A percentile compares a stretch with the other conserved stretches of the same genome.
phyloP scores from a whole-genome alignment of 345 rosid genomes.

The Bruguiera sexangula region DNA sequence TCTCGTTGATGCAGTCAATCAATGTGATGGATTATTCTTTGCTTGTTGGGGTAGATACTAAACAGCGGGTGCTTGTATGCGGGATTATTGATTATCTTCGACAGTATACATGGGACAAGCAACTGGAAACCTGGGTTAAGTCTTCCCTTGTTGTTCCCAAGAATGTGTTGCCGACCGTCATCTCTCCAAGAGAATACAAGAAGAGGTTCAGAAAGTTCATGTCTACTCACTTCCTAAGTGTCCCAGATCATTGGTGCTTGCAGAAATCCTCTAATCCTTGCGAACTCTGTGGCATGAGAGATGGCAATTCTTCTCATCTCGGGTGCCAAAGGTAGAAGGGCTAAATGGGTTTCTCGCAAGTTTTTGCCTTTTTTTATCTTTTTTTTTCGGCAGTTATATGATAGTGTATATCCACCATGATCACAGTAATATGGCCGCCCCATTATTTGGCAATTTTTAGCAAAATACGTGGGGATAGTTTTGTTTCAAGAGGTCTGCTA shows the following conservation, averaged over 20 bases:
- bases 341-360: constrained; percentile 7
- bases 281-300: constrained; percentile 38
- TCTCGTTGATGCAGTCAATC: constrained; percentile 49
- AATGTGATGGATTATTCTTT: constrained; percentile 98
- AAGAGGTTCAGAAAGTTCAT: constrained; percentile 91
- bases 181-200: constrained; percentile 90
- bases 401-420: constrained; percentile 26
- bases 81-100: constrained; percentile 95
- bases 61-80: constrained; percentile 70
- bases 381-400: constrained; percentile 6
- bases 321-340: constrained; percentile 8
- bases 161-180: constrained; percentile 83
- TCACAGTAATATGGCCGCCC: constrained; percentile 37
- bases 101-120: constrained; percentile 98
- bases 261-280: constrained; percentile 33
- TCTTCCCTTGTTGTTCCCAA: constrained; percentile 51
- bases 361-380: constrained; percentile 4
- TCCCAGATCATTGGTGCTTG: constrained; percentile 88
- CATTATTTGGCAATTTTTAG: constrained; percentile 50
- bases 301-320: constrained; percentile 21
- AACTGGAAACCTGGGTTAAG: constrained; percentile 94
- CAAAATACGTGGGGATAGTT: constrained; percentile 47
- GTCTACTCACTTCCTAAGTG: constrained; percentile 72
- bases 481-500: constrained; percentile 16
- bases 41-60: constrained; percentile 78